Base-by-base conservation (phyloP, 1,284 basidiomycete genomes). In the Rhizoctonia solani region DNA sequence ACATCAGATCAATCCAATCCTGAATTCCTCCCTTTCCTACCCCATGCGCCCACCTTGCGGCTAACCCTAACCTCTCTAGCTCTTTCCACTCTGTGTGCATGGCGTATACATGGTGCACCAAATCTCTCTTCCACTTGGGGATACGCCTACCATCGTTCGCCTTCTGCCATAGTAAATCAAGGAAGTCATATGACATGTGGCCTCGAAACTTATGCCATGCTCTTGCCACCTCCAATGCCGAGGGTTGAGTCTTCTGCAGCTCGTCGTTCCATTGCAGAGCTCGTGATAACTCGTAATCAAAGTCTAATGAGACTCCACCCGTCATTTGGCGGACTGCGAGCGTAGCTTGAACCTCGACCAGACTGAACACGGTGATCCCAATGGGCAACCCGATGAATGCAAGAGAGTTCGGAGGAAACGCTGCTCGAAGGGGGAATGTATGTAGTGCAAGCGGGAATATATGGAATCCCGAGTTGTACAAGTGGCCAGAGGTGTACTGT, bases 1-100 rank as follows among this genome's bases (percentile, higher is more conserved):
- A 74, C 79, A 87, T 81, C 70, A 89, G 72, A 23, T 80, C 80
- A 9, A 86, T 79, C 89, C 89, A 91, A 69, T 89, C 87, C 27
- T 82, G 73, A 1, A 76, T 70, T 9, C 82, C 83, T 21, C 80
- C 77, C 71, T 81, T 75, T 0, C 89, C 89, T 27, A 90, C 83
- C 1, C 82, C 86, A 67, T 77, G 76, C 16, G 88, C 80, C 85
- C 85, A 89, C 23, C 78, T 77, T 42, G 81, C 81, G 2, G 83
- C 80, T 44, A 72, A 47, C 0, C 86, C 87, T 1, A 72, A 76
- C 67, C 76, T 77, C 72, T 87, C 85, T 37, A 90, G 70, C 21
- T 80, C 81, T 34, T 79, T 77, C 90, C 89, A 92, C 30, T 80
- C 80, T 23, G 72, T 72, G 54, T 86, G 78, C 67, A 92, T 70